phyloP scores from a whole-genome alignment of 805 yeast genomes.

The Schwanniomyces polymorphus region DNA sequence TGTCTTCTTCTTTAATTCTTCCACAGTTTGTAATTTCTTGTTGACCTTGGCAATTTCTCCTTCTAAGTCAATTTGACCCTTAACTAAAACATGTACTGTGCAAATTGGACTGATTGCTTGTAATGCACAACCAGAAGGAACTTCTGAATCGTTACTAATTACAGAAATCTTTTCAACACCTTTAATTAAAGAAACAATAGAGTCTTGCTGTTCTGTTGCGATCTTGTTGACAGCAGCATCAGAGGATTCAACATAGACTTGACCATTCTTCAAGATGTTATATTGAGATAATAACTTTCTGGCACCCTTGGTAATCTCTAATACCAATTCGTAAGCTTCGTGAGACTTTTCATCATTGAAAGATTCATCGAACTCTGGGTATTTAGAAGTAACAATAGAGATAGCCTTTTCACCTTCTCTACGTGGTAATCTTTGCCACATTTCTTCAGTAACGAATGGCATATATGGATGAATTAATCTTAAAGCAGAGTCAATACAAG shows the following conservation, averaged over 20 bases:
- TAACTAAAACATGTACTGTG: slow-evolving; percentile 86
- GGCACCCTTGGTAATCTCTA: slow-evolving; percentile 85
- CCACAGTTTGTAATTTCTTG: slow-evolving; percentile 69
- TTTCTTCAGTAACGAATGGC: slow-evolving; percentile 96
- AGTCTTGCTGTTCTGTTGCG: slow-evolving; percentile 70
- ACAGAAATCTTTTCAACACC: slow-evolving; percentile 78
- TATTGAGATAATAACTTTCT: slow-evolving; percentile 92
- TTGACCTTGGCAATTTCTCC: slow-evolving; percentile 83
- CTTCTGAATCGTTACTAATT: slow-evolving; percentile 50
- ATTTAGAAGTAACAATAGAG: slow-evolving; percentile 76
- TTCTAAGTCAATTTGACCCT: slow-evolving; percentile 92
- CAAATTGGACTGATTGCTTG: slow-evolving; percentile 77
- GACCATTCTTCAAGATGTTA: slow-evolving; percentile 83
- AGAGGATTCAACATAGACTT: slow-evolving; percentile 75
- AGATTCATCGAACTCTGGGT: slow-evolving; percentile 64
- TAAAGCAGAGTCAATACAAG: slow-evolving; percentile 88
- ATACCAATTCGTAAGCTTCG: slow-evolving; percentile 76
- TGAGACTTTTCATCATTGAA: slow-evolving; percentile 67
- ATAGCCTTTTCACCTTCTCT: slow-evolving; percentile 67
- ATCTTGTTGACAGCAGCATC: slow-evolving; percentile 48
- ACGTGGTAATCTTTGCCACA: slow-evolving; percentile 98
- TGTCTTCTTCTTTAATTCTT: slow-evolving; percentile 58
- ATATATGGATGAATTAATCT: slow-evolving; percentile 94
- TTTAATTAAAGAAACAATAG: slow-evolving; percentile 90
- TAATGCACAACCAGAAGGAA: slow-evolving; percentile 91